Conservation (phyloP, 2,329 filamentous ascomycete genomes). For the Calonectria crousiana region DNA sequence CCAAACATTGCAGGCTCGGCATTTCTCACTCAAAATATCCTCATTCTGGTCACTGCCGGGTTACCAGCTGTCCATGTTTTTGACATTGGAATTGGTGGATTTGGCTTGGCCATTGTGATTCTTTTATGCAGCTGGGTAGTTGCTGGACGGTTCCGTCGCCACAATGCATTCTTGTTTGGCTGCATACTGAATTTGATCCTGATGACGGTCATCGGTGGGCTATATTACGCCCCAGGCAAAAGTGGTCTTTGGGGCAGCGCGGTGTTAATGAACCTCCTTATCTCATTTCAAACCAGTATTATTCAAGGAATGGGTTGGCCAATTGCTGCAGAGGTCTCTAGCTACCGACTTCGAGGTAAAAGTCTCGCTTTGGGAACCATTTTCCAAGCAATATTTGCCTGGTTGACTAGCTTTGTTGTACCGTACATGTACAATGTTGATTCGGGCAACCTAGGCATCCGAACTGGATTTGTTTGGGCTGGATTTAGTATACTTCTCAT, state of each 20-base stretch:
- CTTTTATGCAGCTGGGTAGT: slow-evolving; percentile 11
- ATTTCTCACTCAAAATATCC: slow-evolving; percentile 24
- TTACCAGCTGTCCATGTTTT: slow-evolving; percentile 21
- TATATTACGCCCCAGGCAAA: slow-evolving; percentile 22
- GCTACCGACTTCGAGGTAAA: slow-evolving; percentile 20
- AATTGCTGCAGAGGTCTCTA: slow-evolving; percentile 20
- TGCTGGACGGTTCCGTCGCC: slow-evolving; percentile 12
- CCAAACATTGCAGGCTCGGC: slow-evolving; percentile 17
- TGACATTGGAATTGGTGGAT: slow-evolving; percentile 22
- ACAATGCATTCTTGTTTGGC: slow-evolving; percentile 20
- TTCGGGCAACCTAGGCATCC: slow-evolving; percentile 17
- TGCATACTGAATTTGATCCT: slow-evolving; percentile 14
- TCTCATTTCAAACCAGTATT: slow-evolving; percentile 23
- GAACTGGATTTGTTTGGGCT: slow-evolving; percentile 21
- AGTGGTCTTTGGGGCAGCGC: slow-evolving; percentile 19
- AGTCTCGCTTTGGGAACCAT: slow-evolving; percentile 19
- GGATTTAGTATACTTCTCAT: slow-evolving; percentile 12
- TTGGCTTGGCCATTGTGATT: slow-evolving; percentile 15
- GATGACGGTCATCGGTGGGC: slow-evolving; percentile 15
- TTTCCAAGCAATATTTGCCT: slow-evolving; percentile 10
- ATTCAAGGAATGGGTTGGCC: slow-evolving; percentile 25
- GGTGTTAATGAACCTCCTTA: slow-evolving; percentile 22
- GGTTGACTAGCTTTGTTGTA: slow-evolving; percentile 17
- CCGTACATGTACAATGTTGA: slow-evolving; percentile 26
- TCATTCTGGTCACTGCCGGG: slow-evolving; percentile 22